Percentiles rank a stretch among this genome's conserved stretches.
Evolutionary conservation across 2,329 filamentous ascomycete genomes (phyloP).

Genomic region (Nannizziopsis arthrosporioides): DNA sequence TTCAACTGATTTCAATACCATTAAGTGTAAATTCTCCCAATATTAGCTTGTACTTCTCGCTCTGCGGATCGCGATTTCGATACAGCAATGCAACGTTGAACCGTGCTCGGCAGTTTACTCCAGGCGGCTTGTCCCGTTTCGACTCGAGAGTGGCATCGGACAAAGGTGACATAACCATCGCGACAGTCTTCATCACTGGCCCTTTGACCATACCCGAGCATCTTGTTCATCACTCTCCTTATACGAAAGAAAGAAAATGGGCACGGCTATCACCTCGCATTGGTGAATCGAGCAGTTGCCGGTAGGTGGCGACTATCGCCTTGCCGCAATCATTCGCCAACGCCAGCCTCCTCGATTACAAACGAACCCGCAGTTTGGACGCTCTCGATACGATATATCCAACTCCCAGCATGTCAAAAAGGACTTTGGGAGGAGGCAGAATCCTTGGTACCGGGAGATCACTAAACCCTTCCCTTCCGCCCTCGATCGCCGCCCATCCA

Average conservation of each 20-base stretch:
- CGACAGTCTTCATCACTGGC: too few relatives aligned
- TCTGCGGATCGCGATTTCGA: too few relatives aligned
- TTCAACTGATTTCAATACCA: too few relatives aligned
- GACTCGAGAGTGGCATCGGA: too few relatives aligned
- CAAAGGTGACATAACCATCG: too few relatives aligned
- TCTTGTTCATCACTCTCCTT: too few relatives aligned
- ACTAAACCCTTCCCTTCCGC: conserved; percentile 52
- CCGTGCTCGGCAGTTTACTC: too few relatives aligned
- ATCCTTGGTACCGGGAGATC: conserved; percentile 78
- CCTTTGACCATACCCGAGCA: too few relatives aligned
- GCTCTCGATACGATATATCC: background rate
- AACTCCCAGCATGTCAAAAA: conserved; percentile 55
- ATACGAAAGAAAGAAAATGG: background rate
- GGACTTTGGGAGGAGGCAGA: conserved; percentile 84
- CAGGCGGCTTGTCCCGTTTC: too few relatives aligned
- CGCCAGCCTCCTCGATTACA: background rate
- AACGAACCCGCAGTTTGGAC: conserved; percentile 9
- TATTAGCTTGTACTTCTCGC: too few relatives aligned
- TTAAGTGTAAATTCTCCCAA: too few relatives aligned
- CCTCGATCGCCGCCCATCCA: conserved; percentile 30
- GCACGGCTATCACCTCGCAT: background rate
- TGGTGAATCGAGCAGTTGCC: background rate
- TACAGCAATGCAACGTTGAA: too few relatives aligned
- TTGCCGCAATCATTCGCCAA: background rate
- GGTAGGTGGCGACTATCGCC: background rate